Base-by-base conservation (phyloP, 306 rosid species). In the Vigna reflexopilosa region DNA sequence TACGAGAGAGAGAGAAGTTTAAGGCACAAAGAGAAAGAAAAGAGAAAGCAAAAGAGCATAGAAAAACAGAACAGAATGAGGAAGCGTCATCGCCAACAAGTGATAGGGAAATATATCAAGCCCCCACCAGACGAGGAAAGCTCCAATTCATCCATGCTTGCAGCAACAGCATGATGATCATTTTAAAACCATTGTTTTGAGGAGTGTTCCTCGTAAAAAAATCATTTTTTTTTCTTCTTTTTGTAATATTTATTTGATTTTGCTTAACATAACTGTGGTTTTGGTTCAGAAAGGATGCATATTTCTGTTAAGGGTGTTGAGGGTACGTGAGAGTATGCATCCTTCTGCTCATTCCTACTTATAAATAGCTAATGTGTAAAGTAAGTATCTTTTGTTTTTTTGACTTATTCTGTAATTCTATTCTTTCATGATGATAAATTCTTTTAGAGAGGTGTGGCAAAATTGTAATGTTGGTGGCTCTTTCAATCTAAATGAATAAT, bases 51-150 rank as follows among this genome's bases (percentile, higher is more conserved):
- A 55, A 91, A 88, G 74, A 96, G 96, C 63, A 81, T 69, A 50
- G 99, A 90, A 63, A 96, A 96, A 61, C 79, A 62, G 50, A 84
- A 48, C 36, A 82, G 99, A 78, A 96, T 96, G 86, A 84, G 87
- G 85, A 87, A 47, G 61, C 87, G 98, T 38, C 91, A 85, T 42
- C 90, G 85, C 62, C 99, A 96, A 71, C 89, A 89, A 83, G 98
- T 88, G 6, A 88, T 96, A 36, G 99, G 99, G 48, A 96, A 87
- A 82, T 96, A 84, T 83, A 92, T 96, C 72, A 93, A 91, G 85
- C 99, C 99, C 9, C 91, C 87, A 19, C 98, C 96, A 1, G 93
- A 88, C 16, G 80, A 52, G 52, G 93, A 75, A 78, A 77, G 20
- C 73, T 82, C 88, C 64, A 90, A 91, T 80, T 67, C 88, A 15